These are phyloP conservation scores for Cercospora beticola DNA, from an alignment of 2,329 filamentous ascomycete species.

Conservation along the genomic window DNA sequence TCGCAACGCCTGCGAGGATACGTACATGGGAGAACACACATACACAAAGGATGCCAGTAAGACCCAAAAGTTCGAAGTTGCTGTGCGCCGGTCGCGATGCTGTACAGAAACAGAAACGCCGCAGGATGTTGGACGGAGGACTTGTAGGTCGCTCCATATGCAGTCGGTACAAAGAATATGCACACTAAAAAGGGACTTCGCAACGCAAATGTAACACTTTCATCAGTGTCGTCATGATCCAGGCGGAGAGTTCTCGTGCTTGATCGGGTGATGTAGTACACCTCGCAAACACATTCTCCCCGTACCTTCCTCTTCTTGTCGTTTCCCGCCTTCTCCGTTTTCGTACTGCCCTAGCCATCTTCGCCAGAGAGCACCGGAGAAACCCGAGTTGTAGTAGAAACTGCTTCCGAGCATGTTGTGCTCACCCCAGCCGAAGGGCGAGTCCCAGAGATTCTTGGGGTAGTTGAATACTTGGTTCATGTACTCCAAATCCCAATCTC, in stretches of 20 bases:
- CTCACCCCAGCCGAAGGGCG: slow-evolving; percentile 53
- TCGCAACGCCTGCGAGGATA: not conserved
- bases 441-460: slow-evolving; percentile 46
- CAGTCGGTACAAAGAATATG: slow-evolving; percentile 8
- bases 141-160: slow-evolving; percentile 5
- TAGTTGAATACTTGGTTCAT: slow-evolving; percentile 52
- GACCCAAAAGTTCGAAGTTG: not conserved
- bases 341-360: slow-evolving; percentile 51
- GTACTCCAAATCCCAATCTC: slow-evolving; percentile 60
- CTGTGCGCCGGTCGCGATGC: not conserved
- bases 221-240: slow-evolving; percentile 9
- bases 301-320: slow-evolving; percentile 39
- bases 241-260: slow-evolving; percentile 45
- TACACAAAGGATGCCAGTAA: slow-evolving; percentile 4
- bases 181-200: slow-evolving; percentile 1
- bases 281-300: slow-evolving; percentile 50
- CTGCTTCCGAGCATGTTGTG: slow-evolving; percentile 52
- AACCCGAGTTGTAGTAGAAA: slow-evolving; percentile 54
- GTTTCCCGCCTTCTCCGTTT: slow-evolving; percentile 42
- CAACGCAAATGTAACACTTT: not conserved
- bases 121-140: not conserved
- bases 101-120: slow-evolving; percentile 9
- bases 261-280: slow-evolving; percentile 51
- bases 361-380: slow-evolving; percentile 50
- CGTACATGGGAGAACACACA: not conserved